Evolutionary conservation across 495 filamentous ascomycete genomes (phyloP), one percentile per base, ranked within the genome.

Genomic region (Chaetomium tenue): DNA sequence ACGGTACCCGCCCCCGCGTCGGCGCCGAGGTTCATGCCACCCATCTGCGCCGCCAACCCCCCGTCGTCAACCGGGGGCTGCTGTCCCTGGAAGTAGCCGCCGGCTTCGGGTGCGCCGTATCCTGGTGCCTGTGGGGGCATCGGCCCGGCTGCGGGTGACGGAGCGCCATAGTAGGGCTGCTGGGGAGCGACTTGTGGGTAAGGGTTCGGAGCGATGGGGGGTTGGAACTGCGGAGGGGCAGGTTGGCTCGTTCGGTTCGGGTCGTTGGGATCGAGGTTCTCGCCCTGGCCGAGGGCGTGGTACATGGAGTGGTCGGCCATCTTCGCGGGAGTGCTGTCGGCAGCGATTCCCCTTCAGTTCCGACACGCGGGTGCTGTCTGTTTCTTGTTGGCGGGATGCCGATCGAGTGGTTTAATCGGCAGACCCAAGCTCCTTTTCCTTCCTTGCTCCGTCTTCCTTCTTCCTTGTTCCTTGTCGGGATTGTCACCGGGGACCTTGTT

Each of bases 41-140:
- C 87, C 92, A 98, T 93, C 75, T 97, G 92, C n/a, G 87, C 85
- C 39, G 90, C 80, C 66, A 98, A 74, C 26, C 86, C 87, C 30
- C 81, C 86, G 61, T 84, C 80, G 44, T 78, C 75, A 26, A 59
- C 63, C 30, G 65, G 65, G 7, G 33, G n/a, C n/a, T 56, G 63
- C 44, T 73, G 71, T 18, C 65, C 70, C 44, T 67, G 72, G 40
- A 68, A 72, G 52, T 76, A 76, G 44, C 68, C 76, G 20, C 58
- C 63, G 16, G 54, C 60, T 39, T 70, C 71, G 37, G 75, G 69
- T 46, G 77, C 66, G 1, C 68, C 78, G 60, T 78, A 81, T 6
- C 71, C 74, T 9, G 71, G 74, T 15, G 71, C 61, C n/a, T 70
- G 70, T 48, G 76, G 70, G 55, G 75, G 67, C 50, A 72, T 71